Evolutionary conservation across 306 rosid genomes (phyloP).

Genomic region (Vachellia pachyceras): DNA sequence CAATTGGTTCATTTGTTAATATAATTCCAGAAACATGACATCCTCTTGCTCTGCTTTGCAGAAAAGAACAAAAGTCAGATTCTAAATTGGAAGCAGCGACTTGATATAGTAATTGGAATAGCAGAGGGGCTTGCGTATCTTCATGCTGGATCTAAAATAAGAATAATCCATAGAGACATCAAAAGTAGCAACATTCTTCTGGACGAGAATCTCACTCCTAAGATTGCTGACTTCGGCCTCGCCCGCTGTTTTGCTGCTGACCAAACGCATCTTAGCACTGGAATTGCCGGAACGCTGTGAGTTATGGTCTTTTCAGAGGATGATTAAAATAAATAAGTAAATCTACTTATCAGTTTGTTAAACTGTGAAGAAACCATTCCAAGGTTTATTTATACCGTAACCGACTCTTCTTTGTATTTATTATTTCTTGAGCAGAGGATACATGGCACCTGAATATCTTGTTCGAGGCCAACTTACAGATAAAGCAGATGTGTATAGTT

Average conservation of each 20-base stretch:
- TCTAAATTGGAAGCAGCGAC: slow-evolving; percentile 76
- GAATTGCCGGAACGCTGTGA: slow-evolving; percentile 94
- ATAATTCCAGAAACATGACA: not conserved
- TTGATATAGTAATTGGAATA: slow-evolving; percentile 66
- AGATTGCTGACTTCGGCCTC: slow-evolving; percentile 91
- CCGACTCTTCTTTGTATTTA: not conserved
- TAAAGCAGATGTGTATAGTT: slow-evolving; percentile 85
- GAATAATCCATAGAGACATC: slow-evolving; percentile 91
- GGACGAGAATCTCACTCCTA: slow-evolving; percentile 75
- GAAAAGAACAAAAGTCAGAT: slow-evolving; percentile 64
- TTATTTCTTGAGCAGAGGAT: slow-evolving; percentile 57
- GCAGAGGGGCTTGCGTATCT: slow-evolving; percentile 94
- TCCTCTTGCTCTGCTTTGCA: slow-evolving; percentile 40
- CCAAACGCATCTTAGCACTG: slow-evolving; percentile 82
- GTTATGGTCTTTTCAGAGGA: too few species aligned
- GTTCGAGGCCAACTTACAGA: slow-evolving; percentile 86
- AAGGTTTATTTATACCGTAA: not conserved
- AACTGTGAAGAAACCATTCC: not conserved
- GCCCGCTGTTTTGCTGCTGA: slow-evolving; percentile 81
- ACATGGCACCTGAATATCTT: slow-evolving; percentile 95
- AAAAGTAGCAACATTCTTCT: slow-evolving; percentile 90
- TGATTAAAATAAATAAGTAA: too few species aligned
- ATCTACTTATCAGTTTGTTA: not conserved
- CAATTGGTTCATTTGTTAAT: not conserved
- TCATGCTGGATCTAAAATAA: slow-evolving; percentile 65